Conservation (phyloP, 148 eudicot genomes). For the Talinum fruticosum region DNA sequence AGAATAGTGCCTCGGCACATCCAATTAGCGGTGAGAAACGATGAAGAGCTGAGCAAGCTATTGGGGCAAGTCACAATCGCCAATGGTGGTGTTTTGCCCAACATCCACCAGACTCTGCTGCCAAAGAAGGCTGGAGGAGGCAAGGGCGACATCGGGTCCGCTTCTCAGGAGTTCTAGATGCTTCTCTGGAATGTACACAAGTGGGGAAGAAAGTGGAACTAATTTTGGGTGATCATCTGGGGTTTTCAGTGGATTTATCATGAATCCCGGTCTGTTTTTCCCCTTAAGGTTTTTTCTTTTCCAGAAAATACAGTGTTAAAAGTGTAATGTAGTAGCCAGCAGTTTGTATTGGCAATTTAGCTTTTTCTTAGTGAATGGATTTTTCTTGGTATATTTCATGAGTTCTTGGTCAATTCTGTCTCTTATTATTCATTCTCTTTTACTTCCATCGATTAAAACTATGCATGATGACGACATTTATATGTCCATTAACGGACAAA, state of each 20-base stretch:
- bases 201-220: background rate
- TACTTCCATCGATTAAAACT: no score
- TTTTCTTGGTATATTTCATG: background rate
- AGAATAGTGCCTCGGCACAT: conserved; percentile 44
- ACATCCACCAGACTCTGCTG: conserved; percentile 32
- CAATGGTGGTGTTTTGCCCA: conserved; percentile 42
- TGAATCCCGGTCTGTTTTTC: background rate
- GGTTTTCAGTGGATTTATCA: background rate
- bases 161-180: conserved; percentile 38
- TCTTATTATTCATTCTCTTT: no score
- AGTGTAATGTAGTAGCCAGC: conserved; percentile 6
- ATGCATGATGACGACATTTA: no score
- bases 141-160: conserved; percentile 32
- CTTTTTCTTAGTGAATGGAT: background rate
- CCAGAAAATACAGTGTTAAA: background rate
- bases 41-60: conserved; percentile 42
- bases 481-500: no score
- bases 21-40: conserved; percentile 41
- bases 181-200: conserved; percentile 2
- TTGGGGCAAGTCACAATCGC: conserved; percentile 42
- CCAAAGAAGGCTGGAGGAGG: conserved; percentile 30
- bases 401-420: no score
- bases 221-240: background rate
- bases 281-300: no score
- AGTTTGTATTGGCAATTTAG: background rate